Conservation (phyloP, 805 yeast species). For the Cyberlindnera sargentensis region DNA sequence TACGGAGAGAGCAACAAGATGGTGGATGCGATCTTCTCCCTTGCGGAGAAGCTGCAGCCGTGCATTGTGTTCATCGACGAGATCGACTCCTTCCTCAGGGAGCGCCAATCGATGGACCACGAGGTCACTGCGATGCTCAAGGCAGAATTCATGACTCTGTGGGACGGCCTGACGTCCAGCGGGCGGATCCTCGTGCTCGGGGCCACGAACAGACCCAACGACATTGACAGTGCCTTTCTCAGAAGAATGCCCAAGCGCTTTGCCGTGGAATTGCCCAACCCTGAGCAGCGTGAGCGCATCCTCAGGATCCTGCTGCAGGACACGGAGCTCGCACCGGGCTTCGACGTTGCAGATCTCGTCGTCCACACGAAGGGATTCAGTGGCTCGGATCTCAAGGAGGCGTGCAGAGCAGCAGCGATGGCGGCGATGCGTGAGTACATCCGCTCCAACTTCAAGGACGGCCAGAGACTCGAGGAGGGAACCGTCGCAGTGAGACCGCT, state of each 20-base stretch:
- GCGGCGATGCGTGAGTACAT: conserved; percentile 84
- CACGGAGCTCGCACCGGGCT: conserved; percentile 49
- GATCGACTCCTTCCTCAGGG: conserved; percentile 89
- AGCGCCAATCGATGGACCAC: conserved; percentile 77
- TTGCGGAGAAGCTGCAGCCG: conserved; percentile 86
- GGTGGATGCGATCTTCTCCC: conserved; percentile 85
- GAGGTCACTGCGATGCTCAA: conserved; percentile 92
- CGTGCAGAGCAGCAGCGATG: conserved; percentile 91
- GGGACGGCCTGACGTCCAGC: conserved; percentile 84
- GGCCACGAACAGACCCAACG: conserved; percentile 89
- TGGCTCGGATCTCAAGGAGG: conserved; percentile 88
- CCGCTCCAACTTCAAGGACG: conserved; percentile 36
- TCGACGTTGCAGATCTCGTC: conserved; percentile 58
- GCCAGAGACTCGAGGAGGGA: conserved; percentile 29
- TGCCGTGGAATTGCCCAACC: conserved; percentile 65
- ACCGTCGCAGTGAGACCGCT: conserved; percentile 52
- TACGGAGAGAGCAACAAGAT: conserved; percentile 94
- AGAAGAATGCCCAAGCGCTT: conserved; percentile 91
- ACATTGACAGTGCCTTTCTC: conserved; percentile 87
- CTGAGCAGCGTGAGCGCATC: conserved; percentile 62
- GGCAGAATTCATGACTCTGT: conserved; percentile 94
- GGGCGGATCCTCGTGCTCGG: conserved; percentile 87
- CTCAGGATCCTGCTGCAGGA: conserved; percentile 61
- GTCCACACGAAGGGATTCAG: conserved; percentile 64
- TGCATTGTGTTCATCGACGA: conserved; percentile 95